Conservation (phyloP, 1,284 basidiomycete genomes). For the Mixia osmundae region DNA sequence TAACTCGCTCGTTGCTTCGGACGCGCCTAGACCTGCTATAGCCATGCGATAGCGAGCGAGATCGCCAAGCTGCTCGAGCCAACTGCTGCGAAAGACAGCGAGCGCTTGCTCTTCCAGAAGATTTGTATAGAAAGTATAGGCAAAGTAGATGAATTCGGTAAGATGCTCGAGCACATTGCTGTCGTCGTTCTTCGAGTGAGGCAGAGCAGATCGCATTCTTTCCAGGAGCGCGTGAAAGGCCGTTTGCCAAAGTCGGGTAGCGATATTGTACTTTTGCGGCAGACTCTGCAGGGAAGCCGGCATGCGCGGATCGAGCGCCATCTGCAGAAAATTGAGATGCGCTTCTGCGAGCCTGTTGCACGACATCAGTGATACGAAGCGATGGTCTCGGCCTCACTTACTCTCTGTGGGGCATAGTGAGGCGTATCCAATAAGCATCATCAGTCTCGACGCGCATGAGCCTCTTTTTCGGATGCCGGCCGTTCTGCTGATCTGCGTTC, state of each 20-base stretch:
- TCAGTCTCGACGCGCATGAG: constrained; percentile 4
- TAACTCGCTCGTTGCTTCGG: neutral
- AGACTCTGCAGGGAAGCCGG: constrained; percentile 70
- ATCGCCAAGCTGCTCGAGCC: constrained; percentile 92
- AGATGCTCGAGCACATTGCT: constrained; percentile 37
- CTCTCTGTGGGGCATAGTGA: constrained; percentile 16
- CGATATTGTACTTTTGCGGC: constrained; percentile 82
- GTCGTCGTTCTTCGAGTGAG: constrained; percentile 20
- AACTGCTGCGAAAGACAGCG: constrained; percentile 45
- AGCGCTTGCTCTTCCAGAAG: constrained; percentile 63
- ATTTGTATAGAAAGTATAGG: constrained; percentile 79
- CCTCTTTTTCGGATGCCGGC: neutral
- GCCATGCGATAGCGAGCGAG: constrained; percentile 85
- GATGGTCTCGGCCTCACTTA: constrained; percentile 6
- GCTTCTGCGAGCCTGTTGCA: constrained; percentile 49
- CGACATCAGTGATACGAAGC: neutral
- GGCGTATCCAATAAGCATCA: constrained; percentile 16
- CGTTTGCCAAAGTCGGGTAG: constrained; percentile 74
- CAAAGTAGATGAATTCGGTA: constrained; percentile 77
- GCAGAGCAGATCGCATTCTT: constrained; percentile 55
- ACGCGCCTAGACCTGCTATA: constrained; percentile 31
- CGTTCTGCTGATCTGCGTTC: constrained; percentile 7
- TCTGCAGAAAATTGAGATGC: constrained; percentile 64
- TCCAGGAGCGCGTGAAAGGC: constrained; percentile 78
- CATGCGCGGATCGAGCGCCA: constrained; percentile 61